These are phyloP conservation scores for Ilyonectria robusta DNA, from an alignment of 2,329 filamentous ascomycete genomes.

Conservation along the genomic window DNA sequence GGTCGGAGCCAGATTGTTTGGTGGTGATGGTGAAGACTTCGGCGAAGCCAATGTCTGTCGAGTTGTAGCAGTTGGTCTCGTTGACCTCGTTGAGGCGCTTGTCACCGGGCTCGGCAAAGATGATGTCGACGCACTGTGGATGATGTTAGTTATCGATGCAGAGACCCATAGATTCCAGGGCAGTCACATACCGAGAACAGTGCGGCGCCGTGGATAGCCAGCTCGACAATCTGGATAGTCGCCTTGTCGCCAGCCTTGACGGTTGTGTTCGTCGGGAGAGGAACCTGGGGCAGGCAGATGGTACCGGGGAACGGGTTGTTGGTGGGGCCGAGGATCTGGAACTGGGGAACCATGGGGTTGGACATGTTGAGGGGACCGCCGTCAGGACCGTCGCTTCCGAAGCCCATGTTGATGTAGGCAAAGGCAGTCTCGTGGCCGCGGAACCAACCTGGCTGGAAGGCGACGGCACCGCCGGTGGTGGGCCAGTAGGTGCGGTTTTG, in stretches of 20 bases:
- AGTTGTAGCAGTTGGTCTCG: conserved; percentile 90
- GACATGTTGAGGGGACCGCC: conserved; percentile 88
- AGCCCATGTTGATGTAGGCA: conserved; percentile 92
- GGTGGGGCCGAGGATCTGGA: conserved; percentile 85
- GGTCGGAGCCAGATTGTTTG: conserved; percentile 56
- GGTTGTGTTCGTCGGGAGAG: conserved; percentile 79
- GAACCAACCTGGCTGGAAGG: conserved; percentile 97
- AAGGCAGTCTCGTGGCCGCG: conserved; percentile 86
- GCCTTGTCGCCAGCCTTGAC: conserved; percentile 88
- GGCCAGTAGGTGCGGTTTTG: conserved; percentile 95
- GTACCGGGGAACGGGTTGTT: conserved; percentile 90
- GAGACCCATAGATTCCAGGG: neutral
- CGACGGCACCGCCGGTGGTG: conserved; percentile 85
- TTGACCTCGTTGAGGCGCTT: conserved; percentile 78
- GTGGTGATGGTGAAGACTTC: conserved; percentile 80
- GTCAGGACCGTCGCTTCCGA: conserved; percentile 77
- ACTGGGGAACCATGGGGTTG: conserved; percentile 82
- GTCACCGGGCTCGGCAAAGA: conserved; percentile 85
- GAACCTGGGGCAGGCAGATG: conserved; percentile 91
- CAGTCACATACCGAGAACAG: conserved; percentile 78
- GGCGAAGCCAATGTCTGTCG: conserved; percentile 81
- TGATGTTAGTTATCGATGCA: conserved; percentile 18
- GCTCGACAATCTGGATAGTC: conserved; percentile 90
- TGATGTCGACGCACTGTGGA: conserved; percentile 90
- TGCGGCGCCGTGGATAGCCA: conserved; percentile 85